These are phyloP conservation scores for Termitomyces sp. DNA, from an alignment of 768 basidiomycete species.

Conservation along the genomic window DNA sequence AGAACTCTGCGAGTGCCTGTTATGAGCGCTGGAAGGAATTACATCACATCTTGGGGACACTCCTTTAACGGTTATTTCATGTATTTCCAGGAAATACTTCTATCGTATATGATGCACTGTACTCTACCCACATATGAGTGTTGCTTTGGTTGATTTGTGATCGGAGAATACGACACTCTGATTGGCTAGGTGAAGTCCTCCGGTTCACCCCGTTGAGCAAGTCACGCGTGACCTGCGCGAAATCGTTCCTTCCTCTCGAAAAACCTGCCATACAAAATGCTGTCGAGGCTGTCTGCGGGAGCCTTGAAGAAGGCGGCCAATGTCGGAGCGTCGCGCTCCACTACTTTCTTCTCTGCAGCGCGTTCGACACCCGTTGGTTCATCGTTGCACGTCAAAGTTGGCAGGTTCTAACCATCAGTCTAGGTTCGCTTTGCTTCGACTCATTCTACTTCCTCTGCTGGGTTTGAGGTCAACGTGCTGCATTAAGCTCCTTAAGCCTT, in stretches of 20 bases:
- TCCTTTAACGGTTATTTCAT: background rate
- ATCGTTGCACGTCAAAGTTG: slow-evolving; percentile 6
- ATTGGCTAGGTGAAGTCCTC: slow-evolving; percentile 32
- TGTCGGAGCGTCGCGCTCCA: slow-evolving; percentile 40
- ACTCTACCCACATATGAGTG: background rate
- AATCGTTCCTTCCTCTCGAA: slow-evolving; percentile 33
- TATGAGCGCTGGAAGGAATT: slow-evolving; percentile 26
- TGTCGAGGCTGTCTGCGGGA: slow-evolving; percentile 77
- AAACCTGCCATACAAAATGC: slow-evolving; percentile 61
- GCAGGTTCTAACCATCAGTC: slow-evolving; percentile 15
- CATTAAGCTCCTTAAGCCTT: background rate
- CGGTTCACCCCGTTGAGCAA: slow-evolving; percentile 43
- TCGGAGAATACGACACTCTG: slow-evolving; percentile 19
- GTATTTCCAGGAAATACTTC: slow-evolving; percentile 5
- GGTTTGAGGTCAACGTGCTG: slow-evolving; percentile 54
- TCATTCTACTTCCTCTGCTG: slow-evolving; percentile 46
- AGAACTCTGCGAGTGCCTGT: slow-evolving; percentile 77
- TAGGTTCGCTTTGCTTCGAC: slow-evolving; percentile 75
- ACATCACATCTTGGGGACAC: background rate
- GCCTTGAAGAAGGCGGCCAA: slow-evolving; percentile 56
- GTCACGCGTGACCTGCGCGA: slow-evolving; percentile 43
- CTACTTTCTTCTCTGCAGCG: slow-evolving; percentile 33
- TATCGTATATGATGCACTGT: background rate
- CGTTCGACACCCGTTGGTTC: slow-evolving; percentile 47
- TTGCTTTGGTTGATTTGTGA: background rate